phyloP scores from a whole-genome alignment of 768 basidiomycete species.

The Lanmaoa pseudosensibilis region DNA sequence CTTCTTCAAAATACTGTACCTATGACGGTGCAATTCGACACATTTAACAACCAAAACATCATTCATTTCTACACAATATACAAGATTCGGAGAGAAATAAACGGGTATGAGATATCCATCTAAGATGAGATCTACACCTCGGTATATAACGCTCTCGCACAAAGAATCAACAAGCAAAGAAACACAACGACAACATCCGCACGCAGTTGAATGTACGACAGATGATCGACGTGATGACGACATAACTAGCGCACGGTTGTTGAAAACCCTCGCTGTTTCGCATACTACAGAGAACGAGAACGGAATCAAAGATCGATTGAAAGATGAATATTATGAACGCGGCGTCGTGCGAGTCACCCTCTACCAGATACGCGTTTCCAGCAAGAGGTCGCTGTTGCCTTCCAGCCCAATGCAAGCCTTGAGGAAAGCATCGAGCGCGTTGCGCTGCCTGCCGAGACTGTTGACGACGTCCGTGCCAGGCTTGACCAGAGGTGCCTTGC shows the following conservation, averaged over 20 bases:
- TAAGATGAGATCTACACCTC: neutral
- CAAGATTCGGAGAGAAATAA: neutral
- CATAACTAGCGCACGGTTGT: constrained; percentile 11
- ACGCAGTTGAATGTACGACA: constrained; percentile 19
- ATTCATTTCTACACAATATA: constrained; percentile 8
- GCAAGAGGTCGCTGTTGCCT: constrained; percentile 76
- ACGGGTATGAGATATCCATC: neutral
- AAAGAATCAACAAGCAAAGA: neutral
- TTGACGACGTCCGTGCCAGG: constrained; percentile 93
- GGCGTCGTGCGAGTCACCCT: constrained; percentile 4
- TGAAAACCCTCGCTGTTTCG: constrained; percentile 18
- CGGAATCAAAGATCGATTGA: neutral
- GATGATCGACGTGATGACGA: neutral
- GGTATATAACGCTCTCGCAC: neutral
- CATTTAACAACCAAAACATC: neutral
- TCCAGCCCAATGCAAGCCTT: constrained; percentile 93
- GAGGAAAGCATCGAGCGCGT: constrained; percentile 89
- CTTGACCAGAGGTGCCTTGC: constrained; percentile 97
- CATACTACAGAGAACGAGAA: neutral
- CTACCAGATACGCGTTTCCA: constrained; percentile 89
- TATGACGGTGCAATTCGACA: neutral
- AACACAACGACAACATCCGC: neutral
- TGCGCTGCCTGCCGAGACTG: constrained; percentile 91
- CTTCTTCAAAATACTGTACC: neutral
- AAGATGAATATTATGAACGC: neutral